These are phyloP conservation scores for Hirsutella thompsonii DNA, from an alignment of 2,329 filamentous ascomycete species.

Conservation along the genomic window DNA sequence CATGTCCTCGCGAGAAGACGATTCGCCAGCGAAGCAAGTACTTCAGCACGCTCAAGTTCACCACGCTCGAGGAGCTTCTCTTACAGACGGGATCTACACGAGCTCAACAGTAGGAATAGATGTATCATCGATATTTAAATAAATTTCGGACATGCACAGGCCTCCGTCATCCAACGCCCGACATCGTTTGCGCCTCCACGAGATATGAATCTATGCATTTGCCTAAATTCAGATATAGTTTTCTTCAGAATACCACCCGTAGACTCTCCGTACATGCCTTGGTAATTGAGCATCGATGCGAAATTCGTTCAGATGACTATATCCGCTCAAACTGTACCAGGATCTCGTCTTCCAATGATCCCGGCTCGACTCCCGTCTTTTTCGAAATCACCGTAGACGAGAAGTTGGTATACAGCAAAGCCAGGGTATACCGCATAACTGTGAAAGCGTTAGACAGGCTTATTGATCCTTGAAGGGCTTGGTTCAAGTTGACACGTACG, in stretches of 20 bases:
- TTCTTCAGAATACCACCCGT: too few species aligned
- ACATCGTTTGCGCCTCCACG: too few species aligned
- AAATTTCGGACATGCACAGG: too few species aligned
- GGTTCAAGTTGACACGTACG: not conserved
- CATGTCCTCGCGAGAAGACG: not conserved
- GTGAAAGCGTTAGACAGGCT: not conserved
- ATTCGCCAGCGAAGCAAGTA: not conserved
- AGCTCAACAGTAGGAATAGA: not conserved
- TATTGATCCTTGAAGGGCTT: not conserved
- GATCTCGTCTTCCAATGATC: not conserved
- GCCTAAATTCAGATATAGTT: too few species aligned
- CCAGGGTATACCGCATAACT: constrained; percentile 1
- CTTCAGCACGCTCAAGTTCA: not conserved
- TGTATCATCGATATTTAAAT: too few species aligned
- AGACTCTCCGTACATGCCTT: too few species aligned
- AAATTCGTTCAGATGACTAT: not conserved
- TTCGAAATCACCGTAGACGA: not conserved
- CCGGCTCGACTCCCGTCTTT: not conserved
- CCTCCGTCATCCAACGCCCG: too few species aligned
- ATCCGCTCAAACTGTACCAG: not conserved
- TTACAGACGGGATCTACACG: not conserved
- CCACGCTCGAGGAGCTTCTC: not conserved
- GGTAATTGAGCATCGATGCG: too few species aligned
- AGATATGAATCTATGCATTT: too few species aligned
- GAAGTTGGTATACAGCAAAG: not conserved